These are phyloP conservation scores for Cryptococcus sp. DNA, from an alignment of 1,284 basidiomycete genomes.

Conservation along the genomic window DNA sequence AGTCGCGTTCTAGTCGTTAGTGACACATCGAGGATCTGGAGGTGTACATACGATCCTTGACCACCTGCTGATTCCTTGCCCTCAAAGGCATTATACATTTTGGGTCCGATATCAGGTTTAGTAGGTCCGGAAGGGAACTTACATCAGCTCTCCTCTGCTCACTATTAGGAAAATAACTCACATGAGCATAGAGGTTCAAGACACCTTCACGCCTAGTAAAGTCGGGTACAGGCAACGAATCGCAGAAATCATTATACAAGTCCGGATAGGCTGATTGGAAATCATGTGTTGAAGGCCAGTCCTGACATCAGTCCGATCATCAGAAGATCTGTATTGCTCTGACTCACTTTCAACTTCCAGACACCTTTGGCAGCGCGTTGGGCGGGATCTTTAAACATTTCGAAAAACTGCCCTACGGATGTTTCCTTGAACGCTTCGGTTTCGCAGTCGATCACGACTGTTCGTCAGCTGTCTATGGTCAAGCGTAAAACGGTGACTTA, in stretches of 20 bases:
- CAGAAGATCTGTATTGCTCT: no score
- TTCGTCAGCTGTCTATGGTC: neutral
- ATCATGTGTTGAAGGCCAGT: conserved; percentile 85
- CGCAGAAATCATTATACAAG: conserved; percentile 80
- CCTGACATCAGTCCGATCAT: conserved; percentile 52
- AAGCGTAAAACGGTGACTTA: conserved; percentile 17
- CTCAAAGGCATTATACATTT: conserved; percentile 54
- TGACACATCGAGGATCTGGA: neutral
- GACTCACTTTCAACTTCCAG: conserved; percentile 73
- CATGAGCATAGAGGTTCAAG: conserved; percentile 66
- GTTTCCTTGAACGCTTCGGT: conserved; percentile 60
- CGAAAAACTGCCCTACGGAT: conserved; percentile 74
- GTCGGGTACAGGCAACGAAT: conserved; percentile 77
- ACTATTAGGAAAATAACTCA: conserved; percentile 13
- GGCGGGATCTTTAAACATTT: conserved; percentile 65
- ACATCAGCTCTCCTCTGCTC: neutral
- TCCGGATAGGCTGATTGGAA: conserved; percentile 79
- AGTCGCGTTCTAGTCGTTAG: conserved; percentile 54
- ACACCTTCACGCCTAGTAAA: conserved; percentile 84
- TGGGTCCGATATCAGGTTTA: conserved; percentile 78
- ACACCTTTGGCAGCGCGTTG: conserved; percentile 50
- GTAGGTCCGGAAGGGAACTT: conserved; percentile 81
- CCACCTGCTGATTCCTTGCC: conserved; percentile 21
- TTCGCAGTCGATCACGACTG: conserved; percentile 72
- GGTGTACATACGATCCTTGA: conserved; percentile 21